Conservation (phyloP, 495 filamentous ascomycete species). For the Polyplosphaeria fusca region DNA sequence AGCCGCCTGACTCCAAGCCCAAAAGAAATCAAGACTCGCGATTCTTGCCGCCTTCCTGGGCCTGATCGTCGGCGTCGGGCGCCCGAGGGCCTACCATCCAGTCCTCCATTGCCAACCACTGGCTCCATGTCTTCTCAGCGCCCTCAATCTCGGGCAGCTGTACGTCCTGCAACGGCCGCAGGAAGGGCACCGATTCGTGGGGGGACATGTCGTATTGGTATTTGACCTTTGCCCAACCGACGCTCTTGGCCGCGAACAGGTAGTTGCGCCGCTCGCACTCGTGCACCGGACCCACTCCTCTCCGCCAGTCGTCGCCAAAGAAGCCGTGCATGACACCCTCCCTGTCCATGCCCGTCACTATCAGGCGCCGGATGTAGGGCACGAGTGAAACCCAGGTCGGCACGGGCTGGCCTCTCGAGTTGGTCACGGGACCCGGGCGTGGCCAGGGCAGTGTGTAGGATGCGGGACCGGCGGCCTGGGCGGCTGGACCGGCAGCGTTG, state of each 20-base stretch:
- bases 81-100: conserved; percentile 81
- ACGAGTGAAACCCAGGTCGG: conserved; percentile 64
- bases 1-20: conserved; percentile 27
- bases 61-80: conserved; percentile 42
- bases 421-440: conserved; percentile 27
- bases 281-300: conserved; percentile 75
- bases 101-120: conserved; percentile 91
- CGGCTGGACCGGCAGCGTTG: conserved; percentile 36
- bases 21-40: conserved; percentile 29
- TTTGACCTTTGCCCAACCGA: conserved; percentile 83
- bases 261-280: conserved; percentile 92
- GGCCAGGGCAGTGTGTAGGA: conserved; percentile 31
- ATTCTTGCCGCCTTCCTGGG: conserved; percentile 1
- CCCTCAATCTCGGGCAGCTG: conserved; percentile 75
- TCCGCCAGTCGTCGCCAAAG: conserved; percentile 87
- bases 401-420: conserved; percentile 27
- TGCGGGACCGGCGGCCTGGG: conserved; percentile 34
- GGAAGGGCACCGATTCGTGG: conserved; percentile 79
- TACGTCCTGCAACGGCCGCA: conserved; percentile 72
- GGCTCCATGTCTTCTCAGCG: conserved; percentile 78
- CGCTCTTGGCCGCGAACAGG: conserved; percentile 89
- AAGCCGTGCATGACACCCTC: conserved; percentile 84
- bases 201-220: conserved; percentile 80
- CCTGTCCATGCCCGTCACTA: conserved; percentile 87
- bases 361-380: conserved; percentile 84